A percentile compares a stretch with the other conserved stretches of the same genome.
These are phyloP conservation scores for Clonostachys rosea DNA, from an alignment of 2,329 filamentous ascomycete genomes.

Conservation along the genomic window DNA sequence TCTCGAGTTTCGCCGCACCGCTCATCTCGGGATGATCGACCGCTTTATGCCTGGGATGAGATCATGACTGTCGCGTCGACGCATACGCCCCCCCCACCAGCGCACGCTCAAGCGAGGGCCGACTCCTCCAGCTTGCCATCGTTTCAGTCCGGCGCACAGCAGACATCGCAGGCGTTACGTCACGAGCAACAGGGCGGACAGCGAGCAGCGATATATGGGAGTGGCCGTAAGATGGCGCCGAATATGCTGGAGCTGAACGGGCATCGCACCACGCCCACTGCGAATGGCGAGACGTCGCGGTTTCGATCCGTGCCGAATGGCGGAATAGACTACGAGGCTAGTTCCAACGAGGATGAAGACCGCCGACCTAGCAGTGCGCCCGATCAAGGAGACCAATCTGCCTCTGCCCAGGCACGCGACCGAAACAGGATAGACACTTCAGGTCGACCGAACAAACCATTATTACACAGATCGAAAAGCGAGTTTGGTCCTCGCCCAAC, in stretches of 20 bases:
- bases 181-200: too few species aligned
- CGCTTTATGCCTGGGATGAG: background rate
- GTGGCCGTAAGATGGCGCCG: too few species aligned
- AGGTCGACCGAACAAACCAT: slow-evolving; percentile 38
- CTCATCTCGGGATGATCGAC: too few species aligned
- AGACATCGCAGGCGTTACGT: too few species aligned
- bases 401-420: slow-evolving; percentile 15
- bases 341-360: slow-evolving; percentile 19
- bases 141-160: too few species aligned
- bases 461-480: slow-evolving; percentile 52
- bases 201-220: too few species aligned
- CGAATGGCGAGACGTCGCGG: slow-evolving; percentile 20
- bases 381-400: slow-evolving; percentile 26
- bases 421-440: slow-evolving; percentile 26
- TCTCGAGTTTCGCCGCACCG: too few species aligned
- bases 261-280: slow-evolving; percentile 12
- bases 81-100: slow-evolving; percentile 1
- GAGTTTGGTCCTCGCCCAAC: slow-evolving; percentile 41
- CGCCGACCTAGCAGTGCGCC: slow-evolving; percentile 41
- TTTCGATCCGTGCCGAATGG: slow-evolving; percentile 15
- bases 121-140: too few species aligned
- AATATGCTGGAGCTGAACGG: slow-evolving; percentile 18
- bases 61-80: slow-evolving; percentile 3
- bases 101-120: background rate
- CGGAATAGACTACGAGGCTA: slow-evolving; percentile 18